Percentiles rank a stretch among this genome's conserved stretches.
Evolutionary conservation across 2,329 filamentous ascomycete species (phyloP).

Genomic region (Zopfia rhizophila): DNA sequence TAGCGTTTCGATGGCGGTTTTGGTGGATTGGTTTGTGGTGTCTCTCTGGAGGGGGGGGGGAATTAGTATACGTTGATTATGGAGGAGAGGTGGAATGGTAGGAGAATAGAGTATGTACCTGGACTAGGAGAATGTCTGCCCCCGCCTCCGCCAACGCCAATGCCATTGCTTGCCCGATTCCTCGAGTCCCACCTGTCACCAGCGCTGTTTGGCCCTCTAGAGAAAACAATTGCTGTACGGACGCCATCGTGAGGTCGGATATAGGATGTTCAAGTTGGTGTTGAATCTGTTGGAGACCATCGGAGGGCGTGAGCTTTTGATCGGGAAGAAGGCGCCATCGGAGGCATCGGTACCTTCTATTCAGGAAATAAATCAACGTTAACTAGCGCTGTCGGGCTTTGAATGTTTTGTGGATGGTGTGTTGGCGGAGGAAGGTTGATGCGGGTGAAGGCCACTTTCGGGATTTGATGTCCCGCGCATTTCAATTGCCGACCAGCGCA

Average conservation of each 20-base stretch:
- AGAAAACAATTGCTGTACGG: constrained; percentile 57
- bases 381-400: too few species aligned
- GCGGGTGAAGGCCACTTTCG: too few species aligned
- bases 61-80: background rate
- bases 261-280: background rate
- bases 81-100: background rate
- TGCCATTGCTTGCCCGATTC: constrained; percentile 63
- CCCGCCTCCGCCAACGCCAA: constrained; percentile 62
- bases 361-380: too few species aligned
- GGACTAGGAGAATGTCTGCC: constrained; percentile 62
- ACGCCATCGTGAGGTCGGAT: constrained; percentile 30
- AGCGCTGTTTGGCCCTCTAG: constrained; percentile 61
- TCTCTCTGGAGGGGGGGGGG: constrained; percentile 61
- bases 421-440: too few species aligned
- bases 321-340: constrained; percentile 6
- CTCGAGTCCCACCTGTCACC: constrained; percentile 61
- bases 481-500: too few species aligned
- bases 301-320: constrained; percentile 13
- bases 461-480: too few species aligned
- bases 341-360: too few species aligned
- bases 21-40: constrained; percentile 66
- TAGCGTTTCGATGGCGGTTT: constrained; percentile 69
- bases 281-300: constrained; percentile 14
- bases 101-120: constrained; percentile 46
- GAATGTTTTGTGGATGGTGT: too few species aligned